Percentiles rank a stretch among this genome's conserved stretches.
phyloP scores from a whole-genome alignment of 129 eudicot species.

The Flaveria robusta region DNA sequence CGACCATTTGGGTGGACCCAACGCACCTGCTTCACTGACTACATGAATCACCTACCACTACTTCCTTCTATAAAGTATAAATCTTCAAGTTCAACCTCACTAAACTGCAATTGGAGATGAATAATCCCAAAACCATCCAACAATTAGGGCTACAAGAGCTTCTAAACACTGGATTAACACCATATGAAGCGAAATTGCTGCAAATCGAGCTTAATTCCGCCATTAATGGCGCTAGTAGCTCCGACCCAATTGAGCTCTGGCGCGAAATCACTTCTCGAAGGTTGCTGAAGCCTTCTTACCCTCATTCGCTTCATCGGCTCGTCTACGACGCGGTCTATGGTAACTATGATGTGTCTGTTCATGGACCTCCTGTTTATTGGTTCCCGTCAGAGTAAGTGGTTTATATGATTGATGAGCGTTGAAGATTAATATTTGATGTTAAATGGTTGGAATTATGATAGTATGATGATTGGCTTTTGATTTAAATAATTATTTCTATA shows the following conservation, averaged over 20 bases:
- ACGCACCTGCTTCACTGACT: not conserved
- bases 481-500: too few species aligned
- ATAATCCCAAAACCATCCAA: conserved; percentile 24
- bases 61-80: not conserved
- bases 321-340: conserved; percentile 72
- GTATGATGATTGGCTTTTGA: too few species aligned
- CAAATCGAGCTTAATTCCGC: conserved; percentile 41
- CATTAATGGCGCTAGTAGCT: conserved; percentile 18
- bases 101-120: not conserved
- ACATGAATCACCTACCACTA: conserved; percentile 32
- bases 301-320: conserved; percentile 70
- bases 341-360: conserved; percentile 50
- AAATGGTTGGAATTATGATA: too few species aligned
- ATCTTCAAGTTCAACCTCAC: not conserved
- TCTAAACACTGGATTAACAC: conserved; percentile 43
- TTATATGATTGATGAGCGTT: too few species aligned
- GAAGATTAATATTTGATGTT: too few species aligned
- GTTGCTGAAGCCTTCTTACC: conserved; percentile 64
- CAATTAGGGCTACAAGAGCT: conserved; percentile 54
- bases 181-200: conserved; percentile 49
- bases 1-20: too few species aligned
- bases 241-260: conserved; percentile 62
- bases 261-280: conserved; percentile 51
- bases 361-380: conserved; percentile 88
- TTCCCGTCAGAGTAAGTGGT: conserved; percentile 77